Conservation (phyloP, 1,139 yeast species). For the Suhomyces yuchorum region DNA sequence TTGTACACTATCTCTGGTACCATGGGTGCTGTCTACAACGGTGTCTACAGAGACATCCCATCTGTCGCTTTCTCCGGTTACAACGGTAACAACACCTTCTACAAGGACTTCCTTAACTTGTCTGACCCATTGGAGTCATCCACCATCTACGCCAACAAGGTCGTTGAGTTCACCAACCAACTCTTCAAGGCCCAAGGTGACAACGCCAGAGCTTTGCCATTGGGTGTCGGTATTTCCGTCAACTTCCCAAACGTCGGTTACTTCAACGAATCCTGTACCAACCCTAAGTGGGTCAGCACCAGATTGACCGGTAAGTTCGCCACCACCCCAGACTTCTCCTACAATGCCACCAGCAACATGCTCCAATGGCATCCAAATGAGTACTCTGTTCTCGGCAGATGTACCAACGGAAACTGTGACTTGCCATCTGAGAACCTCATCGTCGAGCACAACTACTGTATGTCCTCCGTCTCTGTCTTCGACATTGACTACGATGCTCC, state of each 20-base stretch:
- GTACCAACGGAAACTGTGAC: slow-evolving; percentile 38
- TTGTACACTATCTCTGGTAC: slow-evolving; percentile 47
- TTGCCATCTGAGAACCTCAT: slow-evolving; percentile 39
- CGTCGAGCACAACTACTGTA: slow-evolving; percentile 29
- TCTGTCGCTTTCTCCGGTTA: slow-evolving; percentile 51
- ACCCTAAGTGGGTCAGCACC: slow-evolving; percentile 41
- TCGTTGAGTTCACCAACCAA: slow-evolving; percentile 41
- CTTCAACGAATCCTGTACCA: slow-evolving; percentile 34
- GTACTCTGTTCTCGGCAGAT: slow-evolving; percentile 25
- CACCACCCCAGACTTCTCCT: slow-evolving; percentile 29
- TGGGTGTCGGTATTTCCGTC: slow-evolving; percentile 49
- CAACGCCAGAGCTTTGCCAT: slow-evolving; percentile 38
- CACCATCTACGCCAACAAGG: slow-evolving; percentile 44
- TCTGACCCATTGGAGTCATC: slow-evolving; percentile 36
- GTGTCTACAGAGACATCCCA: slow-evolving; percentile 46
- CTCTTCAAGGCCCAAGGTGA: slow-evolving; percentile 36
- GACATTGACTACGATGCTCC: slow-evolving; percentile 47
- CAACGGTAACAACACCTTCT: slow-evolving; percentile 46
- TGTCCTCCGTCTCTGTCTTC: slow-evolving; percentile 41
- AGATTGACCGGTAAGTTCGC: slow-evolving; percentile 44
- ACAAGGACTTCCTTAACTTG: slow-evolving; percentile 38
- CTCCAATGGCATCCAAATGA: slow-evolving; percentile 20
- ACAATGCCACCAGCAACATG: slow-evolving; percentile 34
- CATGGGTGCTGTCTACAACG: slow-evolving; percentile 47
- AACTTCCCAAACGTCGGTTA: slow-evolving; percentile 49